A percentile compares a stretch with the other conserved stretches of the same genome.
These are phyloP conservation scores for Psilocybe azurescens DNA, from an alignment of 768 basidiomycete genomes.

Conservation along the genomic window DNA sequence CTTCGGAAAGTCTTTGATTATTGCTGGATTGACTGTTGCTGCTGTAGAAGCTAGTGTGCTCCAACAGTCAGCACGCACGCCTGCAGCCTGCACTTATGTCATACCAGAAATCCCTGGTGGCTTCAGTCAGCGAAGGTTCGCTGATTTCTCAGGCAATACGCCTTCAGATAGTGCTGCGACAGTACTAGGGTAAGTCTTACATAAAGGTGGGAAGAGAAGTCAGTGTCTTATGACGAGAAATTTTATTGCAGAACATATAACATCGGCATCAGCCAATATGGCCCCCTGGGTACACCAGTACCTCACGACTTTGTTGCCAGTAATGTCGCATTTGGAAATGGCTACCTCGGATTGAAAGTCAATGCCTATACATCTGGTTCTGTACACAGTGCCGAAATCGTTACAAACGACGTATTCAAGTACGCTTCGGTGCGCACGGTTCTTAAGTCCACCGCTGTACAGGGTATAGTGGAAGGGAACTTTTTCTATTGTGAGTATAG, in stretches of 20 bases:
- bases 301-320: conserved; percentile 31
- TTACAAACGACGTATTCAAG: conserved; percentile 31
- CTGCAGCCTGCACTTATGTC: not conserved
- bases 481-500: conserved; percentile 37
- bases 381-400: conserved; percentile 34
- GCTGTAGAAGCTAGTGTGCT: not conserved
- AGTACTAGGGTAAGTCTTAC: conserved; percentile 3
- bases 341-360: conserved; percentile 38
- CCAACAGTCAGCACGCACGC: not conserved
- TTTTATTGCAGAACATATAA: not conserved
- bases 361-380: conserved; percentile 33
- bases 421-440: conserved; percentile 41
- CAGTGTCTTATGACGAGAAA: not conserved
- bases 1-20: not conserved
- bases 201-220: not conserved
- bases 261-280: conserved; percentile 30
- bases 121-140: conserved; percentile 7
- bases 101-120: conserved; percentile 9
- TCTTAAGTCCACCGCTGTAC: conserved; percentile 36
- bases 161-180: not conserved
- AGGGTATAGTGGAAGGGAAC: conserved; percentile 40
- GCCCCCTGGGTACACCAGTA: conserved; percentile 22
- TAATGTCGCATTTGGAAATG: conserved; percentile 36
- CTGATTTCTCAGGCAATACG: conserved; percentile 4
- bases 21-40: not conserved